Evolutionary conservation across 2,329 filamentous ascomycete genomes (phyloP), one percentile per base, ranked within the genome.

Genomic region (Fusarium transvaalense): DNA sequence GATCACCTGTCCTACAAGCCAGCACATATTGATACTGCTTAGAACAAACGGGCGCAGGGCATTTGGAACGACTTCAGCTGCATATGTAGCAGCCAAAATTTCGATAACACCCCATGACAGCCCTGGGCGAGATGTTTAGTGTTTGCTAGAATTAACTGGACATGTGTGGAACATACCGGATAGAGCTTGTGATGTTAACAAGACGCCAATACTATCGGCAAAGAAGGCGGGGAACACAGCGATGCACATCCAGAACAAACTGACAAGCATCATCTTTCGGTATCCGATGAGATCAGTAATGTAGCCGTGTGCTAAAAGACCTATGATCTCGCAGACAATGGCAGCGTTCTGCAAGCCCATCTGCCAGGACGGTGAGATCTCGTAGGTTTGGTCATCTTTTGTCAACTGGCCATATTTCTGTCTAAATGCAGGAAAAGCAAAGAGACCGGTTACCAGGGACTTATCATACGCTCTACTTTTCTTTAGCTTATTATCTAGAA

Each of bases 11-110:
- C 82, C 82, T 10, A 82, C 76, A 12, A 79, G 73, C 76, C 79
- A 83, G 56, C 81, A 83, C 61, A 83, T 72, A 56, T 83, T 83
- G 47, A 79, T 76, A 48, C 80, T 80, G 8, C 75, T 77, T 0
- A 79, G 78, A 3, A 83, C 67, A 47, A 79, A 81, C 2, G 76
- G 64, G 15, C 74, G 58, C 13, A 75, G 19, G 71, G 74, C 21
- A 77, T 75, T 31, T 68, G 82, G 76, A 21, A 72, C 67, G 8
- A 76, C 72, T 41, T 83, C 81, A 2, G 81, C 78, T 1, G 80
- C 80, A 48, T 83, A 82, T 1, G 81, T 77, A 0, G 79, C 76
- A 0, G 76, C 76, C 13, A 82, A 69, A 0, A 79, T 81, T 32
- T 78, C 77, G 47, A 82, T 72, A 4, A 71, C 71, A 17, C 74